Conservation (phyloP, 2,329 filamentous ascomycete species). For the Bipolaris oryzae region DNA sequence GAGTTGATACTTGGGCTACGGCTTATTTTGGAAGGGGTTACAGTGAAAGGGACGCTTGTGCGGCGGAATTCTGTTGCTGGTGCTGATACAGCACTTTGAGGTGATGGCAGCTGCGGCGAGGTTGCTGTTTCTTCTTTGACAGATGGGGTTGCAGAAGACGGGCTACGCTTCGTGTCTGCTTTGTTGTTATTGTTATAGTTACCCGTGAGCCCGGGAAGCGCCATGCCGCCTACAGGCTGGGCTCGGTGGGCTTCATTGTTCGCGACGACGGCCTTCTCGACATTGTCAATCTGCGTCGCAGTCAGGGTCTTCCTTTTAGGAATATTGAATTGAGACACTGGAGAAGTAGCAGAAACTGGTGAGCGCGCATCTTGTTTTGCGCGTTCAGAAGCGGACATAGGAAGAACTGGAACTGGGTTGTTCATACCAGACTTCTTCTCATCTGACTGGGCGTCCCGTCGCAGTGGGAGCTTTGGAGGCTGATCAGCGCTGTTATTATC, state of each 20-base stretch:
- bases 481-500: slow-evolving; percentile 17
- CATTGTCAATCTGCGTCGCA: slow-evolving; percentile 50
- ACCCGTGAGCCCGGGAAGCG: slow-evolving; percentile 26
- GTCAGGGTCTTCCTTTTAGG: slow-evolving; percentile 55
- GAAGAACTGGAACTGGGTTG: slow-evolving; percentile 27
- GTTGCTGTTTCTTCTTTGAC: slow-evolving; percentile 21
- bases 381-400: slow-evolving; percentile 25
- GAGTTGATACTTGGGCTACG: slow-evolving; percentile 44
- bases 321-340: slow-evolving; percentile 47
- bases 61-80: slow-evolving; percentile 32
- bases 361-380: slow-evolving; percentile 13
- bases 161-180: slow-evolving; percentile 10
- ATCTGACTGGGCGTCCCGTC: slow-evolving; percentile 31
- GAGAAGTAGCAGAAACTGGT: slow-evolving; percentile 26
- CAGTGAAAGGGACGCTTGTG: slow-evolving; percentile 40
- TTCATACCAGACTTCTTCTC: slow-evolving; percentile 50
- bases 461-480: slow-evolving; percentile 19
- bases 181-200: slow-evolving; percentile 11
- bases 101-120: slow-evolving; percentile 23
- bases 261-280: slow-evolving; percentile 33
- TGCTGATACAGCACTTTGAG: slow-evolving; percentile 24
- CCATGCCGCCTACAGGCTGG: slow-evolving; percentile 24
- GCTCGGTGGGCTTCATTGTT: slow-evolving; percentile 21
- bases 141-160: slow-evolving; percentile 7
- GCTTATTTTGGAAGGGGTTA: slow-evolving; percentile 23